phyloP scores from a whole-genome alignment of 192 early-diverging fungal genomes.

The Gorgonomyces haynaldii region DNA sequence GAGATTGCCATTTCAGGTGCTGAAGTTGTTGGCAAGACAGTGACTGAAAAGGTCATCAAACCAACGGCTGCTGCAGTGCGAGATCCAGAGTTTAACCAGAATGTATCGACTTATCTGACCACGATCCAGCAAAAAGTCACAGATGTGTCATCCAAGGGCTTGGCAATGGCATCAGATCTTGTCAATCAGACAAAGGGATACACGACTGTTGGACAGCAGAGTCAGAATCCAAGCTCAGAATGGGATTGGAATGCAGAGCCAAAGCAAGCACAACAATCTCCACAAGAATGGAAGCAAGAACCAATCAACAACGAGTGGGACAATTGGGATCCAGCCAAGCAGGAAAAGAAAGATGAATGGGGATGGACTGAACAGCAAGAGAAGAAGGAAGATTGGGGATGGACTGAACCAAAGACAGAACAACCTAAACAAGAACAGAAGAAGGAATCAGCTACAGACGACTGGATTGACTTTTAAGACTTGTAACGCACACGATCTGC shows the following conservation, averaged over 20 bases:
- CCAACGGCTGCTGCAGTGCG: conserved; percentile 30
- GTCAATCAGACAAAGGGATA: conserved; percentile 13
- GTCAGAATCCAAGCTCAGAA: background rate
- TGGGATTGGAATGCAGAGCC: conserved; percentile 2
- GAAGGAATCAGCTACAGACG: conserved; percentile 8
- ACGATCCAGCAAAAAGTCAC: conserved; percentile 20
- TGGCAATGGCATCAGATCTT: conserved; percentile 17
- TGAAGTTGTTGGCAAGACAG: conserved; percentile 24
- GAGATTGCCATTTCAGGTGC: conserved; percentile 26
- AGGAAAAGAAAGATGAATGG: background rate
- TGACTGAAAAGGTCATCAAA: conserved; percentile 35
- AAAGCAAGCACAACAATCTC: background rate
- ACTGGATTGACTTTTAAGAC: conserved; percentile 26
- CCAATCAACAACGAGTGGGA: conserved; percentile 14
- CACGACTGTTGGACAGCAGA: background rate
- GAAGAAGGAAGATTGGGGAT: too few relatives aligned
- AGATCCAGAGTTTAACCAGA: conserved; percentile 34
- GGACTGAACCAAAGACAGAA: background rate
- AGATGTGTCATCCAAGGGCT: conserved; percentile 22
- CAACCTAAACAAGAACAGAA: background rate
- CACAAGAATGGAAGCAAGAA: conserved; percentile 1
- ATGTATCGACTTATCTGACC: conserved; percentile 22
- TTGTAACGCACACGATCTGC: conserved; percentile 5
- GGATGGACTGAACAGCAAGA: too few relatives aligned
- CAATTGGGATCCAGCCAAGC: conserved; percentile 12